These are phyloP conservation scores for Ceriops zippeliana DNA, from an alignment of 345 rosid genomes.

Conservation along the genomic window DNA sequence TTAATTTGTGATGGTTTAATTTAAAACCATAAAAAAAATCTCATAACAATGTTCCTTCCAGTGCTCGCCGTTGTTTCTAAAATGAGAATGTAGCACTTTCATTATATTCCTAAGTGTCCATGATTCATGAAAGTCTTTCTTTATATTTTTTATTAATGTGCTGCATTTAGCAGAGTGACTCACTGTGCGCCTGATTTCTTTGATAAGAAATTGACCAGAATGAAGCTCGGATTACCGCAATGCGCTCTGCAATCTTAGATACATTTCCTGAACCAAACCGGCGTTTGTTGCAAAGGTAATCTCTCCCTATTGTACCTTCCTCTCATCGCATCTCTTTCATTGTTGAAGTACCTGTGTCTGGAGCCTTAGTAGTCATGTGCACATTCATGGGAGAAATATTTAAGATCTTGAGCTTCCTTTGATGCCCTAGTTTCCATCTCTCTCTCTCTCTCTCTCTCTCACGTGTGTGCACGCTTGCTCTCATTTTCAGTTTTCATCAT, in stretches of 20 bases:
- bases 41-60: not conserved
- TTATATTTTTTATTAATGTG: too few species aligned
- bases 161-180: too few species aligned
- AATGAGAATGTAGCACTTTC: not conserved
- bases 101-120: not conserved
- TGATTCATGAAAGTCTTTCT: too few species aligned
- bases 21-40: not conserved
- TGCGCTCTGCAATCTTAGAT: constrained; percentile 80
- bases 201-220: constrained; percentile 73
- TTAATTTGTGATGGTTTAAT: not conserved
- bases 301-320: not conserved
- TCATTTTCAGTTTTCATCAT: not conserved
- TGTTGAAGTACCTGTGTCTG: not conserved
- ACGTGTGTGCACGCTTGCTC: too few species aligned
- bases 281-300: constrained; percentile 79
- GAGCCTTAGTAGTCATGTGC: not conserved
- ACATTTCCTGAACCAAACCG: constrained; percentile 97
- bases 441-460: not conserved
- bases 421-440: not conserved
- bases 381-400: not conserved
- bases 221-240: constrained; percentile 74
- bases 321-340: not conserved
- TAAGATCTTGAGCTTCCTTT: not conserved
- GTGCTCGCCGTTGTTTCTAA: not conserved
- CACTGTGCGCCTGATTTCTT: not conserved